Percentiles rank a stretch among this genome's conserved stretches.
Conservation (phyloP, 2,329 filamentous ascomycete genomes). For the Proliferodiscus dingleyae region DNA sequence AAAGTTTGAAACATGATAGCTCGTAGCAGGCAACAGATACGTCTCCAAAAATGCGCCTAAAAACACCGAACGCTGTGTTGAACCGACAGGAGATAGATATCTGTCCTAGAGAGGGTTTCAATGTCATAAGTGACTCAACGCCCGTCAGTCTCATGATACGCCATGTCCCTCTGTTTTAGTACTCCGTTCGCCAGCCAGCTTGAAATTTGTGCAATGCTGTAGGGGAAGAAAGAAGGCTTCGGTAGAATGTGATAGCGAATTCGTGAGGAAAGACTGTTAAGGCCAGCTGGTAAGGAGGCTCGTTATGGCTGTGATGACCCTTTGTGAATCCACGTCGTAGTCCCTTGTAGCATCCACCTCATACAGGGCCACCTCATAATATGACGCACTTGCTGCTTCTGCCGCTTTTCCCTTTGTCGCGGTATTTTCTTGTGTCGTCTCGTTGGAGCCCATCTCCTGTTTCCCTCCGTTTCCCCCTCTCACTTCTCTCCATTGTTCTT, state of each 20-base stretch:
- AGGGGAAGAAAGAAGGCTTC: conserved; percentile 20
- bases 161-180: conserved; percentile 30
- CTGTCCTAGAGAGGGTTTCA: conserved; percentile 2
- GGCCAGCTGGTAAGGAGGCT: conserved; percentile 13
- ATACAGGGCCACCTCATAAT: conserved; percentile 31
- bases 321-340: too few relatives aligned
- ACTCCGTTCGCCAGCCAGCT: conserved; percentile 31
- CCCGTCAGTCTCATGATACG: conserved; percentile 19
- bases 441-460: conserved; percentile 22
- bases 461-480: conserved; percentile 21
- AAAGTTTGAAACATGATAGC: conserved; percentile 7
- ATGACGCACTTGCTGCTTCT: conserved; percentile 28
- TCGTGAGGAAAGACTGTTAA: conserved; percentile 6
- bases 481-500: conserved; percentile 15
- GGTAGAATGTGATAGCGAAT: conserved; percentile 8
- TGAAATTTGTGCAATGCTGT: conserved; percentile 24
- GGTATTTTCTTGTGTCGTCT: conserved; percentile 26
- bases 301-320: conserved; percentile 21
- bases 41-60: conserved; percentile 12
- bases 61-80: conserved; percentile 9
- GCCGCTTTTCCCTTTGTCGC: conserved; percentile 13
- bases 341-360: too few relatives aligned
- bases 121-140: conserved; percentile 9
- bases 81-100: conserved; percentile 6
- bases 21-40: conserved; percentile 5